Base-by-base conservation (phyloP, 352 stramenopile species). In the Pelagophyceae sp. region DNA sequence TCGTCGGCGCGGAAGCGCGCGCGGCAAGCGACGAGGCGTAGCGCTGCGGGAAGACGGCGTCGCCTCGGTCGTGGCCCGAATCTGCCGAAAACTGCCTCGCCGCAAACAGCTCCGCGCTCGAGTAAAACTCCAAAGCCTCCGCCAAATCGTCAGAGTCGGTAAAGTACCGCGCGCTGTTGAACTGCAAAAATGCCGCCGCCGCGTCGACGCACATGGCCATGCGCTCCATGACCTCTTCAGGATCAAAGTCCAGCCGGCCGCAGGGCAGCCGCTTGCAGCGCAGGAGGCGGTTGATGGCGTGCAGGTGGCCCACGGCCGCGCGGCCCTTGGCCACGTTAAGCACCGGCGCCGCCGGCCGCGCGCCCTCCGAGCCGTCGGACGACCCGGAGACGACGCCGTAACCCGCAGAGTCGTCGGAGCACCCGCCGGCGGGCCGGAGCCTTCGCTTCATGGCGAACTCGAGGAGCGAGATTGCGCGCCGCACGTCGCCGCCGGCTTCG, bases 171-270 rank as follows among this genome's bases (percentile, higher is more conserved):
- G 33, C 67, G 35, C 35, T 5, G 38, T 74, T 74, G 38, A 54
- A 74, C 38, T 74, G 67, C 15, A 74, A 2, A 37, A 74, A 74
- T 33, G 67, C 38, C 11, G 37, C 33, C 20, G 29, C 17, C 20
- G 67, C 67, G 67, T 74, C 67, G 67, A 35, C 20, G 67, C 6
- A 23, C 67, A 74, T 74, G 58, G 58, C 11, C 11, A 33, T 33
- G 5, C 27, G 23, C 58, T 67, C 58, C 23, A 67, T 33, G 58
- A 67, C 11, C 29, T 11, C 35, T 3, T 74, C 67, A 51, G 67
- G 35, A 1, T 51, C 3, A 2, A 17, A n/a, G 2, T 50, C 67
- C 15, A 51, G 38, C 6, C 35, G 35, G 1, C 67, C 67, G 2
- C 3, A 1, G 25, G 33, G 11, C 35, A 1, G 5, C 5, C 67